Percentiles rank a stretch among this genome's conserved stretches.
Evolutionary conservation across 331 rosid species (phyloP).

Genomic region (Acacia pycnantha): DNA sequence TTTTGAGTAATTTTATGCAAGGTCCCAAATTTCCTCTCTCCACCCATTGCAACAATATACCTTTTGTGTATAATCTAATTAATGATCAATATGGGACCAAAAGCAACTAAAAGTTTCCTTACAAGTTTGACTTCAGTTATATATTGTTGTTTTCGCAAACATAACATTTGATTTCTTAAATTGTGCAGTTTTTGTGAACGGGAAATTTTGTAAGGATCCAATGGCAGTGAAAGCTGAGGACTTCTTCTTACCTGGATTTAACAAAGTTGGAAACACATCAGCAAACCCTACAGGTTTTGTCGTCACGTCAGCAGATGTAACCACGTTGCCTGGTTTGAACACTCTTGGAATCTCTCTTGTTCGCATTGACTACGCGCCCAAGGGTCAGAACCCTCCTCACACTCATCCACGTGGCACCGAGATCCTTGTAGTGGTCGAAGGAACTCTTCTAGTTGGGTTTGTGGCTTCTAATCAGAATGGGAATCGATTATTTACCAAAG

Average conservation of each 20-base stretch:
- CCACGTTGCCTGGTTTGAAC: background rate
- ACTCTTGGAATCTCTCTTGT: background rate
- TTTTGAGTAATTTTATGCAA: too few relatives aligned
- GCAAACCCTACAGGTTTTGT: background rate
- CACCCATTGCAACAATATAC: too few relatives aligned
- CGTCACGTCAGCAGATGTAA: background rate
- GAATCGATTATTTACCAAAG: background rate
- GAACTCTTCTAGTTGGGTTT: background rate
- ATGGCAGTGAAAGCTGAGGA: background rate
- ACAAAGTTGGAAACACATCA: background rate
- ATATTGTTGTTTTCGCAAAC: background rate
- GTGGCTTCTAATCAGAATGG: background rate
- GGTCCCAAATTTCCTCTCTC: too few relatives aligned
- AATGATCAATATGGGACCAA: too few relatives aligned
- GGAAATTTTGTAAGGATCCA: background rate
- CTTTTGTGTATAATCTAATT: too few relatives aligned
- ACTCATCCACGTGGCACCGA: background rate
- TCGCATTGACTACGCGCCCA: background rate
- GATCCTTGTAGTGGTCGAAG: background rate
- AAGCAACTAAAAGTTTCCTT: too few relatives aligned
- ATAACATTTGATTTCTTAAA: too few relatives aligned
- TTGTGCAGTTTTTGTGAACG: background rate
- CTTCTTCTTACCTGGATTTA: background rate
- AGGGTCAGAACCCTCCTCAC: background rate
- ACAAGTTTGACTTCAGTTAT: too few relatives aligned